Conservation (phyloP, 257 asterid genomes). For the Scutellaria minor region DNA sequence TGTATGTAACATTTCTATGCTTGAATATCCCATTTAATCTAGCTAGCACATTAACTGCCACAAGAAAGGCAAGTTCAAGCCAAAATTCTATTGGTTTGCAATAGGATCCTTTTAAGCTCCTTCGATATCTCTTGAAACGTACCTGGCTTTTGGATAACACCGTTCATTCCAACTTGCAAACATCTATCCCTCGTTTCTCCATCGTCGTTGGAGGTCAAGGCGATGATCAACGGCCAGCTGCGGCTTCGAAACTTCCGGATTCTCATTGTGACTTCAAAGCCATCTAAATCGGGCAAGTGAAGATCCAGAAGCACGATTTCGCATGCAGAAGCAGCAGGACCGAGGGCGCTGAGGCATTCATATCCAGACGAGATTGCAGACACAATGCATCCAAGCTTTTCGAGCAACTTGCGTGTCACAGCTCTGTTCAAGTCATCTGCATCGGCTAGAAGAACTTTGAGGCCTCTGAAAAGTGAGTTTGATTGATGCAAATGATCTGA, state of each 20-base stretch:
- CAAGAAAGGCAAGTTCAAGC: slow-evolving; percentile 17
- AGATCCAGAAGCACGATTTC: slow-evolving; percentile 80
- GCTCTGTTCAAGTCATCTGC: slow-evolving; percentile 76
- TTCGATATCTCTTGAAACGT: slow-evolving; percentile 64
- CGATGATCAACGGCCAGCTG: slow-evolving; percentile 79
- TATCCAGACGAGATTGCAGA: slow-evolving; percentile 76
- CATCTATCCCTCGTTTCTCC: slow-evolving; percentile 60
- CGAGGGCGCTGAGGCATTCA: slow-evolving; percentile 69
- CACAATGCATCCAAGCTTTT: slow-evolving; percentile 83
- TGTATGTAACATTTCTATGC: slow-evolving; percentile 53
- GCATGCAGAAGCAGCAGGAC: slow-evolving; percentile 50
- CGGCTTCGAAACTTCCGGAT: slow-evolving; percentile 77
- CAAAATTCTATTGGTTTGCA: slow-evolving; percentile 53
- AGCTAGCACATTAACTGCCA: slow-evolving; percentile 16
- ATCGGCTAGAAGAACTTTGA: slow-evolving; percentile 80
- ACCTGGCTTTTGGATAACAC: slow-evolving; percentile 73
- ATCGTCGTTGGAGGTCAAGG: slow-evolving; percentile 63
- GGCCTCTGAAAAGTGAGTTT: slow-evolving; percentile 63
- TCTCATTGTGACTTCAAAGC: slow-evolving; percentile 74
- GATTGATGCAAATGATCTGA: slow-evolving; percentile 51
- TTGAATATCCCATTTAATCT: slow-evolving; percentile 33
- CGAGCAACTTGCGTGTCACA: slow-evolving; percentile 75
- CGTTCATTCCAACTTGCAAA: slow-evolving; percentile 74
- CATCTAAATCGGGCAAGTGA: slow-evolving; percentile 79
- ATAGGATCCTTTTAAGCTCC: slow-evolving; percentile 65